Conservation (phyloP, 2,329 filamentous ascomycete species). For the Penicillium sp. region DNA sequence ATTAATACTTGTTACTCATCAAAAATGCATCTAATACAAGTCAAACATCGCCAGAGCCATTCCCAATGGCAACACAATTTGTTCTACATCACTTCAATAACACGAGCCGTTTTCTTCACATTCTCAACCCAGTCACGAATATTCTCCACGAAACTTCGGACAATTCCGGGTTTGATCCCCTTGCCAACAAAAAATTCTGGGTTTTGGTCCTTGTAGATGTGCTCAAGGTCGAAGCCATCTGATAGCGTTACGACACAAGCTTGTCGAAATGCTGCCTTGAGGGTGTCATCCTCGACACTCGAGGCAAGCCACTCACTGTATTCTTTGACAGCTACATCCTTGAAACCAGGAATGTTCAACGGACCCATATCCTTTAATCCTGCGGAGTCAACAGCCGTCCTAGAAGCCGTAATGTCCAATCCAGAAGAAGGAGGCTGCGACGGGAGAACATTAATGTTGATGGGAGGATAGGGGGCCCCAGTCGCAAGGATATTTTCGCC, state of each 20-base stretch:
- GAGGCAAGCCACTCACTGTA: constrained; percentile 21
- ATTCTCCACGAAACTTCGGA: constrained; percentile 17
- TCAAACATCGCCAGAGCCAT: background rate
- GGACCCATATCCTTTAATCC: constrained; percentile 2
- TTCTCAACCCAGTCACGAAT: constrained; percentile 16
- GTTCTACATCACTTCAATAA: constrained; percentile 13
- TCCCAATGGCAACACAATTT: no score
- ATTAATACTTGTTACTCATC: background rate
- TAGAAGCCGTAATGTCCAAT: background rate
- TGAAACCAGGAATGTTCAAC: constrained; percentile 14
- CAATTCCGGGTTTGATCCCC: constrained; percentile 16
- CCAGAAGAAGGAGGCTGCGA: constrained; percentile 4
- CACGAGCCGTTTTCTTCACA: constrained; percentile 17
- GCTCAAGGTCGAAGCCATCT: constrained; percentile 20
- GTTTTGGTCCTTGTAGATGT: constrained; percentile 17
- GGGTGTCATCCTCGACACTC: constrained; percentile 12
- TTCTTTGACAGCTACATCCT: constrained; percentile 19
- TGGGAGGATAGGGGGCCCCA: constrained; percentile 8
- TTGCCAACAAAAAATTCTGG: constrained; percentile 16
- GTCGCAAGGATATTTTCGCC: constrained; percentile 1
- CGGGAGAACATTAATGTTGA: constrained; percentile 14
- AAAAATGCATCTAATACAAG: background rate
- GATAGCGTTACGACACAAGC: constrained; percentile 15
- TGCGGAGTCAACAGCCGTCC: background rate
- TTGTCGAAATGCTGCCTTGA: constrained; percentile 19